These are phyloP conservation scores for Volvox carteri DNA, from an alignment of 163 green algal species.

Conservation along the genomic window DNA sequence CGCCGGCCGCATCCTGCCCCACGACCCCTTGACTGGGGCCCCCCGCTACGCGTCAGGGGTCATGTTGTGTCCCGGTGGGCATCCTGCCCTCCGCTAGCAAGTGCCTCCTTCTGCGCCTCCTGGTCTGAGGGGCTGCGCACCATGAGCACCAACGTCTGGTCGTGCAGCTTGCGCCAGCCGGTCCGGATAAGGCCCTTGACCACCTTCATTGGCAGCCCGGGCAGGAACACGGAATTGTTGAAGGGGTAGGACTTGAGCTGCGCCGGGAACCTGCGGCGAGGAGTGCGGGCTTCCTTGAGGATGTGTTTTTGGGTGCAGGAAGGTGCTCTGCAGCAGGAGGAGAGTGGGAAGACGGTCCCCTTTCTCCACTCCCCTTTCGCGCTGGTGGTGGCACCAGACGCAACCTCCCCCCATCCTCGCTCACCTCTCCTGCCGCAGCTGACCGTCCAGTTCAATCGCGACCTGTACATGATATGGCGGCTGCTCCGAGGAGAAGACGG, in stretches of 20 bases:
- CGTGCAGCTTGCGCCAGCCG: conserved; percentile 27
- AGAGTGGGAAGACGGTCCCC: not conserved
- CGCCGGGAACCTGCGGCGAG: conserved; percentile 7
- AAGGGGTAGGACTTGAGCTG: conserved; percentile 35
- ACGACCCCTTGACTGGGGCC: too few species aligned
- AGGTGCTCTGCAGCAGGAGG: not conserved
- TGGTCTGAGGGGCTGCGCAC: conserved; percentile 1
- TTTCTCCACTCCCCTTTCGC: too few species aligned
- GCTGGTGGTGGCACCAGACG: not conserved
- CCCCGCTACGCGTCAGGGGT: too few species aligned
- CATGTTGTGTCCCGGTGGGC: too few species aligned
- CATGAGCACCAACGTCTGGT: conserved; percentile 20
- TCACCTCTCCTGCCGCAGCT: conserved; percentile 11
- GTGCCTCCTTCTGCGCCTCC: too few species aligned
- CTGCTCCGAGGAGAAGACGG: not conserved
- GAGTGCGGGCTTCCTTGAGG: not conserved
- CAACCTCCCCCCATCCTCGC: not conserved
- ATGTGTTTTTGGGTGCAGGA: not conserved
- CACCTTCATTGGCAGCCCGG: conserved; percentile 12
- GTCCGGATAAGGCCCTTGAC: conserved; percentile 28
- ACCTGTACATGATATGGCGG: not conserved
- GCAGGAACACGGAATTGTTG: conserved; percentile 44
- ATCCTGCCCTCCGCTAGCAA: too few species aligned
- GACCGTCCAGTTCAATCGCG: conserved; percentile 29
- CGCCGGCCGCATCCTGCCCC: too few species aligned